phyloP scores from a whole-genome alignment of 2,329 filamentous ascomycete species.

The Apiospora pterosperma region DNA sequence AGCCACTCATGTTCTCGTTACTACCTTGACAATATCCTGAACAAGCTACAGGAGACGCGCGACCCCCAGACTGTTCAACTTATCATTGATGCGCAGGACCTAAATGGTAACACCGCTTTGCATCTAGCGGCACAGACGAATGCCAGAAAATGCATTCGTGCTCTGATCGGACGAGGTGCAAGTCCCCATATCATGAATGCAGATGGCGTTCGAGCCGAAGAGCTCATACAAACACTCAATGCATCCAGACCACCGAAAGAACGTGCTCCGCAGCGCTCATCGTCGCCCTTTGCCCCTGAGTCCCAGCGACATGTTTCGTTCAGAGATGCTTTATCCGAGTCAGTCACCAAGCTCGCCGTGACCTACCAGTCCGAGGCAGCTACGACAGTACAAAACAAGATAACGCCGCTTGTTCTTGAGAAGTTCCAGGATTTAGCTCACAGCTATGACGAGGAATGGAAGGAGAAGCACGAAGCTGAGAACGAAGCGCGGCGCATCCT shows the following conservation, averaged over 20 bases:
- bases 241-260: conserved; percentile 60
- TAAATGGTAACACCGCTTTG: conserved; percentile 83
- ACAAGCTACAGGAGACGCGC: conserved; percentile 76
- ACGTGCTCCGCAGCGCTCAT: conserved; percentile 69
- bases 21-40: conserved; percentile 88
- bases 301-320: conserved; percentile 54
- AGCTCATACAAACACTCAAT: conserved; percentile 75
- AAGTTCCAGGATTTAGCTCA: conserved; percentile 69
- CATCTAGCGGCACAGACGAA: conserved; percentile 75
- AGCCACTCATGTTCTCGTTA: conserved; percentile 89
- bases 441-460: conserved; percentile 71
- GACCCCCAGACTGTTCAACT: conserved; percentile 73
- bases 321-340: conserved; percentile 45
- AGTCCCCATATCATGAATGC: conserved; percentile 79
- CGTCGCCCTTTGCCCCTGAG: conserved; percentile 65
- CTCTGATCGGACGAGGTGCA: conserved; percentile 74
- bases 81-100: conserved; percentile 78
- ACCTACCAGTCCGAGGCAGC: conserved; percentile 62
- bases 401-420: conserved; percentile 66
- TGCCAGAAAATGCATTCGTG: conserved; percentile 84
- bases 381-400: conserved; percentile 65
- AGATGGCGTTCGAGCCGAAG: conserved; percentile 78
- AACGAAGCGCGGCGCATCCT: conserved; percentile 65
- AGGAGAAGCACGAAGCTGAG: conserved; percentile 68
- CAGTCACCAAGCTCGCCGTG: conserved; percentile 36